Evolutionary conservation across 805 yeast species (phyloP).

Genomic region (Tetrapisispora fleetii): DNA sequence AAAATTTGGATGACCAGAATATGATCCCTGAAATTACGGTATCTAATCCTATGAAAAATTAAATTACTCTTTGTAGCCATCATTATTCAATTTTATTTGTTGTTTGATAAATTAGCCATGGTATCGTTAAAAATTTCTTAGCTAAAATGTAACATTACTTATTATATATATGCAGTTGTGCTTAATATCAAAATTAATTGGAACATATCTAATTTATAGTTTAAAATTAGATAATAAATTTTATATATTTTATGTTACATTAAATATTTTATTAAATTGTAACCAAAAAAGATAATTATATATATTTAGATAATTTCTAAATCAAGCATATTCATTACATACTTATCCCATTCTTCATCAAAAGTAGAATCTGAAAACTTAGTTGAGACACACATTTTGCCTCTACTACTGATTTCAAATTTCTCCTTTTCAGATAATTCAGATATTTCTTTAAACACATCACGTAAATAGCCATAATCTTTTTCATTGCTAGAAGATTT

Average conservation of each 20-base stretch:
- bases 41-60: background rate
- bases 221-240: too few relatives aligned
- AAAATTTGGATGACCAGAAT: background rate
- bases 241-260: background rate
- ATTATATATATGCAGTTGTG: too few relatives aligned
- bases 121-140: too few relatives aligned
- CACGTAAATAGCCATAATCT: slow-evolving; percentile 29
- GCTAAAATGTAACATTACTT: too few relatives aligned
- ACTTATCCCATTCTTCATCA: slow-evolving; percentile 41
- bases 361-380: slow-evolving; percentile 58
- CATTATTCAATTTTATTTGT: too few relatives aligned
- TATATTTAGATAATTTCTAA: background rate
- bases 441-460: slow-evolving; percentile 38
- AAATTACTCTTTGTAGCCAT: background rate
- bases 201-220: too few relatives aligned
- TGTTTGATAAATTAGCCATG: too few relatives aligned
- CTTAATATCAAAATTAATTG: too few relatives aligned
- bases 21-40: slow-evolving; percentile 2
- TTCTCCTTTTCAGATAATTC: slow-evolving; percentile 32
- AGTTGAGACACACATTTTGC: slow-evolving; percentile 34
- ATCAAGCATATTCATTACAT: slow-evolving; percentile 9
- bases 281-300: background rate
- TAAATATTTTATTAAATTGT: background rate
- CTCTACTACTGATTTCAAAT: slow-evolving; percentile 37
- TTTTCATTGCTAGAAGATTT: background rate